Evolutionary conservation across 2,329 filamentous ascomycete genomes (phyloP).

Genomic region (Colletotrichum sp.): DNA sequence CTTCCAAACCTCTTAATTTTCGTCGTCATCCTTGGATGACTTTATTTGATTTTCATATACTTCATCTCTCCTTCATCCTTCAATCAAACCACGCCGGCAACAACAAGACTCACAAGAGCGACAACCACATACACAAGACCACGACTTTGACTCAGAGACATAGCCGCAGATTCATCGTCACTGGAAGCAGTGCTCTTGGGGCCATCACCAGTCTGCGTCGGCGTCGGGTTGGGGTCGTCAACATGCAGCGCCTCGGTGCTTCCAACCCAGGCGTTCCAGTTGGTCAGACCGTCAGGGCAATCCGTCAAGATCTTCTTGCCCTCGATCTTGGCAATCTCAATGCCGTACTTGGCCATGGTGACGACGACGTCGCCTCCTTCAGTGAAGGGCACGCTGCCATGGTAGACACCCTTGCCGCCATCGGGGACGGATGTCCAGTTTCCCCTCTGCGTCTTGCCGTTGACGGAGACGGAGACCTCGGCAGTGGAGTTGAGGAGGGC

Average conservation of each 20-base stretch:
- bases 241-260: constrained; percentile 5
- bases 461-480: constrained; percentile 29
- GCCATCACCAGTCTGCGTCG: constrained; percentile 6
- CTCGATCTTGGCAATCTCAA: constrained; percentile 13
- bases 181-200: neutral
- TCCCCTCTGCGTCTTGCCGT: constrained; percentile 23
- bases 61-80: neutral
- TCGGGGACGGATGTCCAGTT: neutral
- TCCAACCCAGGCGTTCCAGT: constrained; percentile 23
- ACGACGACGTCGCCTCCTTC: constrained; percentile 35
- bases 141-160: neutral
- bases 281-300: constrained; percentile 11
- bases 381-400: constrained; percentile 29
- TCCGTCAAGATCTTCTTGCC: constrained; percentile 1
- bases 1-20: rapidly evolving
- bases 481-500: constrained; percentile 26
- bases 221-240: constrained; percentile 9
- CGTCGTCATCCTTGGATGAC: too few relatives aligned
- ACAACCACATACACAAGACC: neutral
- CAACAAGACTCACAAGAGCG: neutral
- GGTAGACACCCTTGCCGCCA: constrained; percentile 31
- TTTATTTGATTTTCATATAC: neutral
- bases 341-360: constrained; percentile 30
- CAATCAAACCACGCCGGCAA: neutral
- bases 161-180: neutral